These are phyloP conservation scores for Radiomyces spectabilis DNA, from an alignment of 192 early-diverging fungal species.

Conservation along the genomic window DNA sequence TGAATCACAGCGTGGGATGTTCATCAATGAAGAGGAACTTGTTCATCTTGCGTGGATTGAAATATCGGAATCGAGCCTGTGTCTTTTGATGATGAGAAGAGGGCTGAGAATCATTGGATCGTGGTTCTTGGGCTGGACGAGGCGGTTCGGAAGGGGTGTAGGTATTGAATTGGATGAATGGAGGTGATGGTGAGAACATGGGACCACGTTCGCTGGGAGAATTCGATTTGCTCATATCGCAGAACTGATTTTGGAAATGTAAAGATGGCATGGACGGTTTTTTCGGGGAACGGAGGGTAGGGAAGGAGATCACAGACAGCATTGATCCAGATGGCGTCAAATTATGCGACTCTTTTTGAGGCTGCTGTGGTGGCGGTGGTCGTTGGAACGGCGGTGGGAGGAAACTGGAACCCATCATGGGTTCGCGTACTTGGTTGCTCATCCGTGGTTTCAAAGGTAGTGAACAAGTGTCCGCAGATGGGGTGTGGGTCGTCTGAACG, in stretches of 20 bases:
- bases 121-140: neutral
- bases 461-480: too few relatives aligned
- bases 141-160: neutral
- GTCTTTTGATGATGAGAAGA: constrained; percentile 10
- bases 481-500: too few relatives aligned
- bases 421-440: too few relatives aligned
- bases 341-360: neutral
- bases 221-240: too few relatives aligned
- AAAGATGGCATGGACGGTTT: neutral
- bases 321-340: neutral
- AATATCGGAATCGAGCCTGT: constrained; percentile 30
- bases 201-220: too few relatives aligned
- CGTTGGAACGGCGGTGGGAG: too few relatives aligned
- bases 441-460: too few relatives aligned
- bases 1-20: constrained; percentile 11
- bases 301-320: constrained; percentile 8
- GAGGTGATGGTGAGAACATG: too few relatives aligned
- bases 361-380: neutral
- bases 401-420: too few relatives aligned
- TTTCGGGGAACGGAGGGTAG: constrained; percentile 7
- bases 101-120: constrained; percentile 2
- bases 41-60: constrained; percentile 30
- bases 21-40: constrained; percentile 35
- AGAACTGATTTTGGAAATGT: too few relatives aligned
- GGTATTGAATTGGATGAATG: constrained; percentile 1